Percentiles rank a stretch among this genome's conserved stretches.
These are phyloP conservation scores for Amesomyces nigricolor DNA, from an alignment of 2,329 filamentous ascomycete genomes.

Conservation along the genomic window DNA sequence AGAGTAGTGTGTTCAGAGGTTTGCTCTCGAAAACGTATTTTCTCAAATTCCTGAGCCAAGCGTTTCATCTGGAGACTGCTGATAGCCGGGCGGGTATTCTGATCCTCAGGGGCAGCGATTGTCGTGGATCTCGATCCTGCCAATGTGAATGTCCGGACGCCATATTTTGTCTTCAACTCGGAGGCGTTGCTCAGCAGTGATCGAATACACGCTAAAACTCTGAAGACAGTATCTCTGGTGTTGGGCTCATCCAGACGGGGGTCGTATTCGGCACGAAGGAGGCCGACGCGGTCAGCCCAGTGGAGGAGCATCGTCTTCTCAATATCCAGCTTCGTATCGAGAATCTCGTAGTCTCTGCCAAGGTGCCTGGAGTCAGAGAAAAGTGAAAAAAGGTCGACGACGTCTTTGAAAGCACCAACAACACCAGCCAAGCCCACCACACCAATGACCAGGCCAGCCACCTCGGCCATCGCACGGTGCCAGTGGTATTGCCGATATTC, in stretches of 20 bases:
- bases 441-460: constrained; percentile 18
- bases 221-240: constrained; percentile 1
- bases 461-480: constrained; percentile 1
- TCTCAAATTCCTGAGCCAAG: background rate
- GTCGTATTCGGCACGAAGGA: constrained; percentile 18
- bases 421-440: constrained; percentile 17
- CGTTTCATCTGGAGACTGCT: background rate
- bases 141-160: background rate
- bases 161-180: constrained; percentile 12
- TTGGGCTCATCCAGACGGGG: constrained; percentile 14
- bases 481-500: too few relatives aligned
- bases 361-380: constrained; percentile 16
- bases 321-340: constrained; percentile 25
- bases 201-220: constrained; percentile 9
- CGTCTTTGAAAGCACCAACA: constrained; percentile 18
- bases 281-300: constrained; percentile 21
- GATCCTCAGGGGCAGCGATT: background rate
- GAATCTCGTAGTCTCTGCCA: constrained; percentile 20
- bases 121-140: background rate
- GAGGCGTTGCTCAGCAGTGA: constrained; percentile 4
- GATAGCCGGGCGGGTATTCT: background rate
- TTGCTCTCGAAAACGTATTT: background rate
- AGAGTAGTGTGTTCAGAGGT: background rate
- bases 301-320: constrained; percentile 23
- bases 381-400: constrained; percentile 20